Evolutionary conservation across 1,284 basidiomycete species (phyloP).

Genomic region (Rhizoctonia solani): DNA sequence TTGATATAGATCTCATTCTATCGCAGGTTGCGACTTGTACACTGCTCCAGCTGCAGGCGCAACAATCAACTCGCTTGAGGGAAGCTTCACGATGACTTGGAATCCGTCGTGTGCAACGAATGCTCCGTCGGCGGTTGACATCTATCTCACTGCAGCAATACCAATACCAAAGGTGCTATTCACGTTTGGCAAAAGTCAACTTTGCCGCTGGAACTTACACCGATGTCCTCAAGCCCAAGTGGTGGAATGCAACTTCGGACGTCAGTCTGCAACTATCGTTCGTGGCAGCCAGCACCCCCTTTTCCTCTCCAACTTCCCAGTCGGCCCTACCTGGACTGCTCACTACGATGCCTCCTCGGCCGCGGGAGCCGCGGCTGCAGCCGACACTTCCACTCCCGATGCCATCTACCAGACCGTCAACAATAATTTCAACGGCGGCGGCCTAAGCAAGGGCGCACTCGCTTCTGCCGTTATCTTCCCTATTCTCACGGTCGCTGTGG

Average conservation of each 20-base stretch:
- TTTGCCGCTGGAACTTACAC: constrained; percentile 54
- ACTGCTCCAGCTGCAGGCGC: constrained; percentile 59
- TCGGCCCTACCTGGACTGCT: constrained; percentile 74
- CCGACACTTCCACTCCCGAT: constrained; percentile 51
- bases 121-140: constrained; percentile 64
- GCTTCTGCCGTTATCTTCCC: constrained; percentile 82
- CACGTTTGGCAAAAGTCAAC: constrained; percentile 66
- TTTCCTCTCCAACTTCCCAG: constrained; percentile 62
- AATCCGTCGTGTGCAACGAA: constrained; percentile 54
- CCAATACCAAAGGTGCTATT: constrained; percentile 52
- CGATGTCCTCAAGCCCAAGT: constrained; percentile 64
- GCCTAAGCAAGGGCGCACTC: constrained; percentile 63
- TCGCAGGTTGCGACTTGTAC: constrained; percentile 55
- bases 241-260: constrained; percentile 73
- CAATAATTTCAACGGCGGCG: constrained; percentile 38
- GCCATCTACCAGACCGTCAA: constrained; percentile 42
- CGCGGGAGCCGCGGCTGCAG: constrained; percentile 47
- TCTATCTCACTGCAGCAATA: constrained; percentile 68
- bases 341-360: constrained; percentile 54
- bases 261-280: constrained; percentile 69
- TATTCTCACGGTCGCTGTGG: constrained; percentile 58
- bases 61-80: constrained; percentile 50
- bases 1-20: background rate
- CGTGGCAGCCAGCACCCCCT: constrained; percentile 57
- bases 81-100: constrained; percentile 70